Evolutionary conservation across 305 asterid genomes (phyloP).

Genomic region (Solanum chacoense): DNA sequence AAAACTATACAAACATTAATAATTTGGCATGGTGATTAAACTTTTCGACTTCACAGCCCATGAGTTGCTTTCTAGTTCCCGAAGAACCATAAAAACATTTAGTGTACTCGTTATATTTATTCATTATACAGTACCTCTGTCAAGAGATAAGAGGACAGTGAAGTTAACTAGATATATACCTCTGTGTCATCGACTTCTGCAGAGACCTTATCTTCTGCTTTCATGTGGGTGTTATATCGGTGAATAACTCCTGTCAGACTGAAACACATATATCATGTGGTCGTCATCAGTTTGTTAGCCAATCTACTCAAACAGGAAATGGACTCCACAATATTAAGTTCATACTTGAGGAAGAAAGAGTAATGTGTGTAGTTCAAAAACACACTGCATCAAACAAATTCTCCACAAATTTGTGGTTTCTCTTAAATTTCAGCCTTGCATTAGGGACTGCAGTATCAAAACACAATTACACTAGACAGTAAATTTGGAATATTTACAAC

Average conservation of each 20-base stretch:
- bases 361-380: background rate
- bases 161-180: slow-evolving; percentile 13
- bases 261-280: background rate
- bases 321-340: background rate
- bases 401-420: background rate
- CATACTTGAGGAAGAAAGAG: background rate
- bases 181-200: slow-evolving; percentile 11
- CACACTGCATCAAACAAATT: background rate
- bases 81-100: background rate
- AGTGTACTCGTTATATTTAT: background rate
- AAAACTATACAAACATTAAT: background rate
- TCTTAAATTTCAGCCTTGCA: background rate
- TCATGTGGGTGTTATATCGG: slow-evolving; percentile 18
- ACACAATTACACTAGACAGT: background rate
- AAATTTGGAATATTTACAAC: background rate
- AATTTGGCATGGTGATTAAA: background rate
- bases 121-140: background rate
- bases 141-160: background rate
- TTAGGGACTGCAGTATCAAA: background rate
- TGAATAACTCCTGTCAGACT: slow-evolving; percentile 38
- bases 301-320: background rate
- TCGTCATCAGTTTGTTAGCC: background rate
- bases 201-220: slow-evolving; percentile 21
- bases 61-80: background rate
- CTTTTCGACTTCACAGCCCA: background rate